Conservation (phyloP, 768 basidiomycete species). For the Lenzites betulinus region DNA sequence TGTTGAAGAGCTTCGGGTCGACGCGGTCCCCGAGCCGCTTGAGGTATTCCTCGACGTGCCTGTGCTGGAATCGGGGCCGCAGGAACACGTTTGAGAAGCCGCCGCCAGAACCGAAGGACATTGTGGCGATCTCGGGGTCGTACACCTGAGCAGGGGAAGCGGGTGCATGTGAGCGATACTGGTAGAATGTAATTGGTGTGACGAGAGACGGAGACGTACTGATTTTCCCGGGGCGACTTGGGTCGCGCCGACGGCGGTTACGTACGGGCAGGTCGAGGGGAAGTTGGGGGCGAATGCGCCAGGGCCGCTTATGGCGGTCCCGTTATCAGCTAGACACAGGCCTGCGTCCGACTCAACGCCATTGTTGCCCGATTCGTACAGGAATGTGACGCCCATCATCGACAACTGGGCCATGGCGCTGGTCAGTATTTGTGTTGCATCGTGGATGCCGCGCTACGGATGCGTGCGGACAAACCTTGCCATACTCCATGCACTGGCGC, state of each 20-base stretch:
- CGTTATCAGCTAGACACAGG: constrained; percentile 34
- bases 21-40: constrained; percentile 29
- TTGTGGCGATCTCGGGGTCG: constrained; percentile 35
- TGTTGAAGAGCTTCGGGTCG: constrained; percentile 20
- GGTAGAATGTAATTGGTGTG: background rate
- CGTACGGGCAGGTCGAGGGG: constrained; percentile 46
- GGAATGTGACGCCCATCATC: constrained; percentile 31
- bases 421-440: background rate
- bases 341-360: constrained; percentile 41
- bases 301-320: constrained; percentile 16
- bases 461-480: constrained; percentile 29
- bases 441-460: too few species aligned
- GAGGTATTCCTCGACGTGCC: constrained; percentile 33
- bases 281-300: constrained; percentile 44
- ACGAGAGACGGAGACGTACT: constrained; percentile 5
- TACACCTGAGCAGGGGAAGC: constrained; percentile 7
- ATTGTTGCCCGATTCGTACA: constrained; percentile 46
- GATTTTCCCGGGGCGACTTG: constrained; percentile 35
- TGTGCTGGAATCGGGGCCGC: constrained; percentile 38
- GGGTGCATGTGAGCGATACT: background rate
- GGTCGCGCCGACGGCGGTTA: constrained; percentile 41
- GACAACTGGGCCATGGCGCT: background rate
- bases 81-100: constrained; percentile 45
- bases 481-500: constrained; percentile 43
- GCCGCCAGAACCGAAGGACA: constrained; percentile 36